Percentiles rank a stretch among this genome's conserved stretches.
Evolutionary conservation across 495 filamentous ascomycete genomes (phyloP).

Genomic region (Pyronema domesticum): DNA sequence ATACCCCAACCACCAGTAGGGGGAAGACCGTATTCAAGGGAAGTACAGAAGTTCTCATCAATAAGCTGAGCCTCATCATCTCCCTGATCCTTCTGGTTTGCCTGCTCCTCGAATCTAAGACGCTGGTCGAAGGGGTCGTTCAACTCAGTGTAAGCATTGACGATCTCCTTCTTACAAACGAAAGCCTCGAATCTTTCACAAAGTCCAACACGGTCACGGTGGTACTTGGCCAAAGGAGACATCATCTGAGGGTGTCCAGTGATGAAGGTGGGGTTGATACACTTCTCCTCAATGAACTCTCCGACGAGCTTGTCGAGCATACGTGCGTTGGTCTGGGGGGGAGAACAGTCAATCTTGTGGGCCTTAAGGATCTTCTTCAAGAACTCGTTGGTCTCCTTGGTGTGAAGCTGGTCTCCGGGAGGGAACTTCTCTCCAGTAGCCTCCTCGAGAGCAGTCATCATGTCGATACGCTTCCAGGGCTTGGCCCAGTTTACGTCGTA

Average conservation of each 20-base stretch:
- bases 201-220: constrained; percentile 61
- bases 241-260: constrained; percentile 89
- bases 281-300: constrained; percentile 86
- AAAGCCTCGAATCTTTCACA: constrained; percentile 97
- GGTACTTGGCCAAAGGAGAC: constrained; percentile 92
- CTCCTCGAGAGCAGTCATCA: constrained; percentile 88
- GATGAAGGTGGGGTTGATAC: constrained; percentile 93
- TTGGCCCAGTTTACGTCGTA: constrained; percentile 89
- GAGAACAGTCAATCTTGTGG: constrained; percentile 72
- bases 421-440: constrained; percentile 87
- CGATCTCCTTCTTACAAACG: constrained; percentile 92
- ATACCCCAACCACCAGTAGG: constrained; percentile 95
- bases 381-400: constrained; percentile 68
- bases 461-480: constrained; percentile 85
- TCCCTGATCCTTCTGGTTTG: constrained; percentile 82
- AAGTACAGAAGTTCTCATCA: constrained; percentile 80
- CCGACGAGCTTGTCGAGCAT: constrained; percentile 95
- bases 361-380: constrained; percentile 70
- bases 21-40: constrained; percentile 72
- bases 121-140: constrained; percentile 94
- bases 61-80: constrained; percentile 93
- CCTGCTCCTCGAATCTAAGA: constrained; percentile 90
- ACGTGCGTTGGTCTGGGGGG: constrained; percentile 82
- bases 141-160: constrained; percentile 93
- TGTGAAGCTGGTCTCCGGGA: constrained; percentile 73